A percentile compares a stretch with the other conserved stretches of the same genome.
Evolutionary conservation across 441 rosid species (phyloP).

Genomic region (Adansonia madagascariensis): DNA sequence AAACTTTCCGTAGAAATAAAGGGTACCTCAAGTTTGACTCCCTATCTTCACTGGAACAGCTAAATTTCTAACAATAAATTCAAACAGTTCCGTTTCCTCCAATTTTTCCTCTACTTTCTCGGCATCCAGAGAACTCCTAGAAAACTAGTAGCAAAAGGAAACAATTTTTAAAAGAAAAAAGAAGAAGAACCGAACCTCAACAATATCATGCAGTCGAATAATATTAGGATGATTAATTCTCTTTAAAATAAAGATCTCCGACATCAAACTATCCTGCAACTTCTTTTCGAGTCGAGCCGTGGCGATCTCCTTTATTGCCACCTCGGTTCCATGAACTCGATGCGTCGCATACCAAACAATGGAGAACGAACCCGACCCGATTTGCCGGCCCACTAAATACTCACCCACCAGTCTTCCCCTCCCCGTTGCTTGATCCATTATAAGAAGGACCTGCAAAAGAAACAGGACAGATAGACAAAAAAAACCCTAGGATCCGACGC

Average conservation of each 20-base stretch:
- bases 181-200: conserved; percentile 60
- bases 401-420: conserved; percentile 80
- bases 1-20: neutral
- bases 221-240: conserved; percentile 84
- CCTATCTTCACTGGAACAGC: neutral
- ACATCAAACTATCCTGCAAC: conserved; percentile 88
- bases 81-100: conserved; percentile 13
- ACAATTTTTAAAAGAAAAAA: neutral
- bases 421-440: conserved; percentile 67
- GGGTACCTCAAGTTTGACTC: neutral
- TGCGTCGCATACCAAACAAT: conserved; percentile 93
- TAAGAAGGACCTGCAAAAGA: neutral
- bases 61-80: conserved; percentile 11
- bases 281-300: conserved; percentile 68
- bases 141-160: neutral
- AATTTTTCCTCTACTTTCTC: neutral
- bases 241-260: conserved; percentile 82
- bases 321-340: conserved; percentile 83
- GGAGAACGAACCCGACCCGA: conserved; percentile 98
- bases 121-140: neutral
- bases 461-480: neutral
- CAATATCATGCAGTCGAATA: conserved; percentile 83
- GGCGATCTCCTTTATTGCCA: conserved; percentile 94
- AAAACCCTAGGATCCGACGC: neutral
- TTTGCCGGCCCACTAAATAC: conserved; percentile 71